A percentile compares a stretch with the other conserved stretches of the same genome.
These are phyloP conservation scores for Alternaria tenuissima DNA, from an alignment of 2,329 filamentous ascomycete genomes.

Conservation along the genomic window DNA sequence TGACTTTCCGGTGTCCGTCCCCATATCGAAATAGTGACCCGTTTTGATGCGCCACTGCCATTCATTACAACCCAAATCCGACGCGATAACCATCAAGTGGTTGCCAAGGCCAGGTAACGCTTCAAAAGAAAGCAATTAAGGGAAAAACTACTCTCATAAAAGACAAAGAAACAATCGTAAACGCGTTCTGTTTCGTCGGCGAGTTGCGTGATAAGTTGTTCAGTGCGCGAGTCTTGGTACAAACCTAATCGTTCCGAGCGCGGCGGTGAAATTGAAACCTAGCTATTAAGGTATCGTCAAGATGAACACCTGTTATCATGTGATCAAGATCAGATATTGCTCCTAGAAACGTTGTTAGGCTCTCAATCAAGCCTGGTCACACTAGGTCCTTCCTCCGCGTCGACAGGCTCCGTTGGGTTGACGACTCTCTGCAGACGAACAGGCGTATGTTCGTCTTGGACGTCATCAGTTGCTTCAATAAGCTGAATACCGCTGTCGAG, in stretches of 20 bases:
- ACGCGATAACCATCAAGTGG: not conserved
- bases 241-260: not conserved
- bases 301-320: not conserved
- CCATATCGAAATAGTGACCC: not conserved
- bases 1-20: not conserved
- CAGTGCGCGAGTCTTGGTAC: not conserved
- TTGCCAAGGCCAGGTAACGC: no score
- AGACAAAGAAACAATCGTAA: not conserved
- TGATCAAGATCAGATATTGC: not conserved
- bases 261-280: not conserved
- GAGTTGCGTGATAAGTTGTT: no score
- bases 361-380: not conserved
- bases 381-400: not conserved
- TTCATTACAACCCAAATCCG: not conserved
- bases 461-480: not conserved
- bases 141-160: not conserved
- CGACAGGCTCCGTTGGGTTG: not conserved
- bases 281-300: not conserved
- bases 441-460: not conserved
- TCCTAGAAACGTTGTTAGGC: not conserved
- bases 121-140: not conserved
- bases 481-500: not conserved
- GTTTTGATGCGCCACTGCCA: not conserved
- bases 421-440: not conserved
- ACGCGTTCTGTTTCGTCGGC: not conserved